Conservation (phyloP, 2,329 filamentous ascomycete genomes). For the Exophiala oligosperma region DNA sequence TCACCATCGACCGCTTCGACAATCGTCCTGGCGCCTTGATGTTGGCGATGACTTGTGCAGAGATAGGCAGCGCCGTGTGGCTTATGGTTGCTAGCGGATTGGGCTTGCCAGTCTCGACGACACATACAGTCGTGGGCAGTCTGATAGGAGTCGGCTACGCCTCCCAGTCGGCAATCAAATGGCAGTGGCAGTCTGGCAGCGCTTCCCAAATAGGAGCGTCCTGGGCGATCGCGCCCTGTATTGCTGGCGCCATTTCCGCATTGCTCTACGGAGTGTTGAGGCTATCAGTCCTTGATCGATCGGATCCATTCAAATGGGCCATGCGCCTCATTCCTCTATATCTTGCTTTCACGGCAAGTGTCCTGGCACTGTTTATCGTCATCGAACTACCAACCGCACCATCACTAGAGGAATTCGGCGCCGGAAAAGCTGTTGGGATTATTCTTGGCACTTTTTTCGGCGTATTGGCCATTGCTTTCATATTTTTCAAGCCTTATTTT, state of each 20-base stretch:
- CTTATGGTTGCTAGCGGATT: slow-evolving; percentile 37
- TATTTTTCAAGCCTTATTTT: slow-evolving; percentile 41
- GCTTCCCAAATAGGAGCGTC: slow-evolving; percentile 51
- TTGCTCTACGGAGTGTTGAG: slow-evolving; percentile 53
- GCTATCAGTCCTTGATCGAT: slow-evolving; percentile 50
- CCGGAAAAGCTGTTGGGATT: slow-evolving; percentile 32
- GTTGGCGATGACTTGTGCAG: slow-evolving; percentile 41
- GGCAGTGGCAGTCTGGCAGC: slow-evolving; percentile 46
- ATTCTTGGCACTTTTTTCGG: slow-evolving; percentile 38
- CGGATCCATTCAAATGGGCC: slow-evolving; percentile 51
- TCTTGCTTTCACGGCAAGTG: slow-evolving; percentile 49
- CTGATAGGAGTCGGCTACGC: slow-evolving; percentile 37
- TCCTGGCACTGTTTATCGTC: slow-evolving; percentile 61
- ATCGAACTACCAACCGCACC: slow-evolving; percentile 42
- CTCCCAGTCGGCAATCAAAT: slow-evolving; percentile 37
- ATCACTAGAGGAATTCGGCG: slow-evolving; percentile 34
- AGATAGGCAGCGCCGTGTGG: slow-evolving; percentile 40
- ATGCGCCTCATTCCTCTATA: slow-evolving; percentile 52
- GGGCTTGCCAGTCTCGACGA: slow-evolving; percentile 45
- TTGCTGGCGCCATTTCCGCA: slow-evolving; percentile 50
- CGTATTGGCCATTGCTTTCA: slow-evolving; percentile 32
- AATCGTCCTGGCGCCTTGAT: slow-evolving; percentile 38
- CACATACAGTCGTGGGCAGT: slow-evolving; percentile 42
- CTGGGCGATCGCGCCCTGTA: slow-evolving; percentile 51
- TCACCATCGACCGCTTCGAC: slow-evolving; percentile 40